Base-by-base conservation (phyloP, 768 basidiomycete genomes). In the Pholiota conissans region DNA sequence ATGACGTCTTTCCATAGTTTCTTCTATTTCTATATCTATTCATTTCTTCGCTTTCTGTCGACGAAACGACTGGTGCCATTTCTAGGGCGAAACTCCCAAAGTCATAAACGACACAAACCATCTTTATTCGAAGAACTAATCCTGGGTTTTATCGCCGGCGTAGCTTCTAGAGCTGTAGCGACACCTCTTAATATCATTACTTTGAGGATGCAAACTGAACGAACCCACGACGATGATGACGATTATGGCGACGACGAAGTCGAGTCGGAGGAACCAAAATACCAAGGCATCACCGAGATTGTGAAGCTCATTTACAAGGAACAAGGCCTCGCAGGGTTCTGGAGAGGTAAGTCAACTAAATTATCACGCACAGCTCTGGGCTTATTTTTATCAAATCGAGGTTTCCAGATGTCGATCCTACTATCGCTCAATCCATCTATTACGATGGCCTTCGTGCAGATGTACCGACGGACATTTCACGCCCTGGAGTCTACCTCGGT, bases 11-110 rank as follows among this genome's bases (percentile, higher is more conserved):
- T 24, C 29, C 42, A 3, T 55, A 84, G 84, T 64, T 85, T 86
- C 62, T 72, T 85, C 53, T 86, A 84, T 63, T 85, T 84, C 60
- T 83, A 84, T 58, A 75, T 80, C 59, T 85, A 85, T 63, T 76
- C 84, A 0, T 76, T 79, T 57, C 73, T 86, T 11, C 67, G 73
- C 1, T 73, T 73, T 6, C 52, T 79, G 11, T 73, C 77, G 5
- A 74, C 77, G 1, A 73, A 73, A 8, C 67, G 77, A 18, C 69
- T 61, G 11, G 58, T 68, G 14, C 56, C 61, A 1, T 53, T 60
- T 27, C 34, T 46, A 2, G 50, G 46, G 11, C 39, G 49, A 18
- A 47, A 42, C 16, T 27, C 37, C 30, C 59, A 56, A 53, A 42
- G 58, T 28, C 52, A 20, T 20, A 63, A 58, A 30, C 20, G 62